Percentiles rank a stretch among this genome's conserved stretches.
These are phyloP conservation scores for Claviceps cyperi DNA, from an alignment of 2,329 filamentous ascomycete genomes.

Conservation along the genomic window DNA sequence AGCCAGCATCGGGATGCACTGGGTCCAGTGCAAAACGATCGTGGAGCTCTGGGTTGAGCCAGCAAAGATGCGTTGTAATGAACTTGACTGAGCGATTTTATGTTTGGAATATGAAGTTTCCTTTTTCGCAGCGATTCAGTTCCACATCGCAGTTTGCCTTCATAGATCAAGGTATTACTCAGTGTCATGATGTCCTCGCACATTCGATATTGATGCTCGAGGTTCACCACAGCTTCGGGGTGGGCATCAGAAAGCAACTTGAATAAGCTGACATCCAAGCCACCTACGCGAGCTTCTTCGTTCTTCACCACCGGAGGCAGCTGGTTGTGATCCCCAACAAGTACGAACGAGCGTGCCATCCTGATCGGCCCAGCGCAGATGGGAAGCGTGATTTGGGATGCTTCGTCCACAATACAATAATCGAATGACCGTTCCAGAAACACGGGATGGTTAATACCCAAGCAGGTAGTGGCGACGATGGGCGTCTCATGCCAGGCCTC, in stretches of 20 bases:
- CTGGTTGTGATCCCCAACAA: conserved; percentile 95
- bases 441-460: conserved; percentile 77
- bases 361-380: conserved; percentile 90
- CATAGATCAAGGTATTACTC: conserved; percentile 85
- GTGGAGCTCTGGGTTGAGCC: conserved; percentile 23
- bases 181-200: conserved; percentile 92
- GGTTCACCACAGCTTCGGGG: conserved; percentile 72
- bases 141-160: conserved; percentile 80
- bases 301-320: conserved; percentile 89
- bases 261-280: conserved; percentile 86
- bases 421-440: conserved; percentile 87
- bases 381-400: conserved; percentile 90
- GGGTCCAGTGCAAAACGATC: conserved; percentile 40
- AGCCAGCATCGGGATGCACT: conserved; percentile 56
- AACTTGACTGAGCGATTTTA: conserved; percentile 42
- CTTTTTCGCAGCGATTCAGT: conserved; percentile 58
- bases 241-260: conserved; percentile 83
- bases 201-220: conserved; percentile 97
- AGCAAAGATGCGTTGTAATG: conserved; percentile 42
- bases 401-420: conserved; percentile 97
- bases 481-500: conserved; percentile 72
- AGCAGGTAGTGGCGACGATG: conserved; percentile 87
- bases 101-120: conserved; percentile 53
- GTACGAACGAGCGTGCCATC: conserved; percentile 81
- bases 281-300: conserved; percentile 70